A percentile compares a stretch with the other conserved stretches of the same genome.
These are phyloP conservation scores for Mortierella sp. DNA, from an alignment of 371 early-diverging fungal genomes.

Conservation along the genomic window DNA sequence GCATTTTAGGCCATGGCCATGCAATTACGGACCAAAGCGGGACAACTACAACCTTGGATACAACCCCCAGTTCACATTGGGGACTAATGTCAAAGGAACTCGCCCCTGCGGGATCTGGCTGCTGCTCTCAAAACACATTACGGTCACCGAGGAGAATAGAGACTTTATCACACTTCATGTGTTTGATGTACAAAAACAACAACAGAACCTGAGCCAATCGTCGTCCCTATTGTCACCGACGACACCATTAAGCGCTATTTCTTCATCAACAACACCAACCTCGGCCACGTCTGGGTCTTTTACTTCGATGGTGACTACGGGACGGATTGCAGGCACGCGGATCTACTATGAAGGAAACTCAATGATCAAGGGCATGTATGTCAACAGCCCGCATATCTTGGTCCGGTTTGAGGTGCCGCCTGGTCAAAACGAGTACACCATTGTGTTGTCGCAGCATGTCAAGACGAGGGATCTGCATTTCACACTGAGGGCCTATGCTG, in stretches of 20 bases:
- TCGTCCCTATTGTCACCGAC: constrained; percentile 17
- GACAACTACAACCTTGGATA: constrained; percentile 78
- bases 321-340: constrained; percentile 63
- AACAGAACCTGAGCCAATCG: constrained; percentile 11
- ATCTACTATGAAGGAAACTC: constrained; percentile 85
- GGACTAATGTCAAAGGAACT: constrained; percentile 68
- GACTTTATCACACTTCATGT: constrained; percentile 91
- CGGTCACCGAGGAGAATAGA: constrained; percentile 82
- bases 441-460: constrained; percentile 87
- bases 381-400: constrained; percentile 89
- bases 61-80: constrained; percentile 85
- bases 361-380: constrained; percentile 81
- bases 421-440: constrained; percentile 74
- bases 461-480: constrained; percentile 79
- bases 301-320: not conserved
- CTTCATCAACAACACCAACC: constrained; percentile 5
- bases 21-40: constrained; percentile 72
- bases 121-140: constrained; percentile 86
- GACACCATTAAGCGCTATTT: constrained; percentile 11
- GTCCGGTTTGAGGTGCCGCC: constrained; percentile 78
- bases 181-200: constrained; percentile 71
- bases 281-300: not conserved
- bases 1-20: constrained; percentile 67
- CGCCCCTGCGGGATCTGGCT: constrained; percentile 80
- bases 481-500: constrained; percentile 79